Evolutionary conservation across 441 rosid genomes (phyloP).

Genomic region (Biscutella laevigata): DNA sequence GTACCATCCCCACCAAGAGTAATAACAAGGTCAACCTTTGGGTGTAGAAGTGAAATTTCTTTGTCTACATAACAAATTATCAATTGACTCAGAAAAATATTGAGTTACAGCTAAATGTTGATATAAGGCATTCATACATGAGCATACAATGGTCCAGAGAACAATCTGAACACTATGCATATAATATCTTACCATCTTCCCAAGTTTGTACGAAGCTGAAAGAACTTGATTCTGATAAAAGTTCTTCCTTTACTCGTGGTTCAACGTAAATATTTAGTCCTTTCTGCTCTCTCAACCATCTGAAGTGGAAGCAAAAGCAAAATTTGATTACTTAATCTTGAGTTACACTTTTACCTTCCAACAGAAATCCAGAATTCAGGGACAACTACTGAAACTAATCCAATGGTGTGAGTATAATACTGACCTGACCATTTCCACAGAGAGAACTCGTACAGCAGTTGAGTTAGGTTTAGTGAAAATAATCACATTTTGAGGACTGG

Average conservation of each 20-base stretch:
- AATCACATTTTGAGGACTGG: slow-evolving; percentile 79
- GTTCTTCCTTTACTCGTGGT: slow-evolving; percentile 76
- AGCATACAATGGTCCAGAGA: neutral
- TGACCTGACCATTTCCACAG: slow-evolving; percentile 84
- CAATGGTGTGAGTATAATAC: slow-evolving; percentile 4
- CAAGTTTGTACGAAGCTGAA: slow-evolving; percentile 76
- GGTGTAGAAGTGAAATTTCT: slow-evolving; percentile 60
- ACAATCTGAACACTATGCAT: neutral
- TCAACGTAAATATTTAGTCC: slow-evolving; percentile 71
- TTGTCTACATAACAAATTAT: slow-evolving; percentile 37
- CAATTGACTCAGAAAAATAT: too few species aligned
- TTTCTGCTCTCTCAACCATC: slow-evolving; percentile 81
- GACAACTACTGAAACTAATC: neutral
- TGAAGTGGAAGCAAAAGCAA: slow-evolving; percentile 24
- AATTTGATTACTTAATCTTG: neutral
- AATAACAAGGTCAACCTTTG: slow-evolving; percentile 82
- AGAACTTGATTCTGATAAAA: slow-evolving; percentile 62
- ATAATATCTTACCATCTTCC: slow-evolving; percentile 66
- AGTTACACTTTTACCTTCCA: slow-evolving; percentile 5
- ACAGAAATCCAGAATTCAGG: neutral
- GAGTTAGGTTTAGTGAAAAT: slow-evolving; percentile 89
- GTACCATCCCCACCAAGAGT: slow-evolving; percentile 99
- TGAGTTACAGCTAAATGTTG: too few species aligned
- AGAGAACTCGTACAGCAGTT: slow-evolving; percentile 60
- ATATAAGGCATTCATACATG: too few species aligned